Evolutionary conservation across 2,329 filamentous ascomycete genomes (phyloP).

Genomic region (Rutstroemia sp.): DNA sequence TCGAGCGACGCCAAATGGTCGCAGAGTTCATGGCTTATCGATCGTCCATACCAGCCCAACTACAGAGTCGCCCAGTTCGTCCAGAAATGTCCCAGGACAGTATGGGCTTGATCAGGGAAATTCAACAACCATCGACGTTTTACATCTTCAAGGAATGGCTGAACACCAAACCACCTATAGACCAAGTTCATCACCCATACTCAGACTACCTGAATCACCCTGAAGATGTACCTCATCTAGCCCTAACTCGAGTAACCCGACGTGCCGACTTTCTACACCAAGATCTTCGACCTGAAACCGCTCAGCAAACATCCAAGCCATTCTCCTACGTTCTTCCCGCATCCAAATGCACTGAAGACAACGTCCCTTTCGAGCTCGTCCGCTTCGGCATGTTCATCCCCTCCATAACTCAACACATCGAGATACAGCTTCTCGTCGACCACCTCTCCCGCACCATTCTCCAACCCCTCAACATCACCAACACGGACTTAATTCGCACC

Average conservation of each 20-base stretch:
- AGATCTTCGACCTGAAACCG: not conserved
- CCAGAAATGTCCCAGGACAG: not conserved
- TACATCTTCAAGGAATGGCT: conserved; percentile 36
- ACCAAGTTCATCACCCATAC: conserved; percentile 34
- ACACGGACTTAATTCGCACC: conserved; percentile 51
- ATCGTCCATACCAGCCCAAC: not conserved
- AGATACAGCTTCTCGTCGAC: conserved; percentile 54
- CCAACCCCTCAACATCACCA: conserved; percentile 41
- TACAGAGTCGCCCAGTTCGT: not conserved
- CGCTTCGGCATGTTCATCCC: conserved; percentile 59
- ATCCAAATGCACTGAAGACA: conserved; percentile 42
- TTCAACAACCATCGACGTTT: conserved; percentile 14
- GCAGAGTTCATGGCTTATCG: conserved; percentile 15
- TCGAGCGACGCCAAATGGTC: conserved; percentile 14
- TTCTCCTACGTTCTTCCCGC: conserved; percentile 40
- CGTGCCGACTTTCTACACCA: conserved; percentile 53
- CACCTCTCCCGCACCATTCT: conserved; percentile 51
- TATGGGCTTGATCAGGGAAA: conserved; percentile 20
- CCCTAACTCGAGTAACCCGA: conserved; percentile 42
- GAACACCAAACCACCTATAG: conserved; percentile 36
- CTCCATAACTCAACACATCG: conserved; percentile 63
- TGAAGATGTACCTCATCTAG: conserved; percentile 41
- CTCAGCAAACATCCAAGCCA: conserved; percentile 22
- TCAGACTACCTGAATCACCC: conserved; percentile 34
- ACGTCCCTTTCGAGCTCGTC: conserved; percentile 33